Conservation (phyloP, 768 basidiomycete species). For the Kwoniella dendrophila region DNA sequence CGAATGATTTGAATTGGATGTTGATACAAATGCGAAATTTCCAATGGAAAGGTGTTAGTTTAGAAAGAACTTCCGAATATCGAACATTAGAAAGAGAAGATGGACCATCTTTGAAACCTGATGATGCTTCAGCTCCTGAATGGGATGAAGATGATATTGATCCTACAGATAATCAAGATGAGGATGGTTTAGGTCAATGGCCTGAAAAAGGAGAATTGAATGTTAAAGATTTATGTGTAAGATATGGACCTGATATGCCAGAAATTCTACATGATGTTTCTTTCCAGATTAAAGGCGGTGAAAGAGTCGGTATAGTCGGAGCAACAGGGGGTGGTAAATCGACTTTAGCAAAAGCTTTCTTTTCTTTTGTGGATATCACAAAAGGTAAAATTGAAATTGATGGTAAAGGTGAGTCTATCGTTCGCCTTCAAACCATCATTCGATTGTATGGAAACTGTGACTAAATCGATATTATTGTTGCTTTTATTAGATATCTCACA, state of each 20-base stretch:
- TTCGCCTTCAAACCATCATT: not conserved
- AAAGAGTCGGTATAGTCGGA: constrained; percentile 51
- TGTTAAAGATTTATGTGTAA: constrained; percentile 26
- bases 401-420: constrained; percentile 30
- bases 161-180: not conserved
- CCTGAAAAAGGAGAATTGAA: constrained; percentile 25
- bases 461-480: not conserved
- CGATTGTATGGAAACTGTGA: not conserved
- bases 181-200: constrained; percentile 19
- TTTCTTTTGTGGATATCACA: constrained; percentile 50
- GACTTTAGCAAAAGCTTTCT: constrained; percentile 51
- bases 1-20: constrained; percentile 28
- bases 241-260: constrained; percentile 40
- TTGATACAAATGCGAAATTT: constrained; percentile 27
- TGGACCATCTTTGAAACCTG: constrained; percentile 21
- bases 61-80: constrained; percentile 46
- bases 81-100: constrained; percentile 43
- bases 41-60: constrained; percentile 35
- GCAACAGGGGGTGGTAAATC: constrained; percentile 51
- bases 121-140: constrained; percentile 13
- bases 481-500: constrained; percentile 36
- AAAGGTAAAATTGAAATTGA: constrained; percentile 48
- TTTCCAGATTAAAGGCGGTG: constrained; percentile 37
- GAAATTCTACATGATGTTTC: constrained; percentile 48
- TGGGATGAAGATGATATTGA: constrained; percentile 1